A percentile compares a stretch with the other conserved stretches of the same genome.
These are phyloP conservation scores for Avena atlantica DNA, from an alignment of 176 grass and related monocot species.

Conservation along the genomic window DNA sequence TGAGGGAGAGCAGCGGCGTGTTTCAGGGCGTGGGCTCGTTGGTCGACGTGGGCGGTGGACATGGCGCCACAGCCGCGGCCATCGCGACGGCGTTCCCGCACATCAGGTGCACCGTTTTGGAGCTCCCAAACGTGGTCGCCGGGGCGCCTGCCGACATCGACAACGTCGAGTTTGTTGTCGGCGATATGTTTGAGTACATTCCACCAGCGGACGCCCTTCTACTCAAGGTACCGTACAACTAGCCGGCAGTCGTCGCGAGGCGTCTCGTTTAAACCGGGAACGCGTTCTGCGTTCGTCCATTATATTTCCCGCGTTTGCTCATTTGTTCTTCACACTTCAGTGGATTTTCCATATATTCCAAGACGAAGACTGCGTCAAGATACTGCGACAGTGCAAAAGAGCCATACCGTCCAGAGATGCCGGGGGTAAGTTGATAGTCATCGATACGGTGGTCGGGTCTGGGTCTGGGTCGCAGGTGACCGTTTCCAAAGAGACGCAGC, in stretches of 20 bases:
- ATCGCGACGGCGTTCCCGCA: not conserved
- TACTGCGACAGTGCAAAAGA: not conserved
- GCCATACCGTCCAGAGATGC: not conserved
- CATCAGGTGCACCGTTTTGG: not conserved
- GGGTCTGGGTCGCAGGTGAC: not conserved
- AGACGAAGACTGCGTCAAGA: not conserved
- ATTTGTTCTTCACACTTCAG: not conserved
- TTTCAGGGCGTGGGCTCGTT: not conserved
- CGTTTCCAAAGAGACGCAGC: not conserved
- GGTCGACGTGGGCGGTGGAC: not conserved
- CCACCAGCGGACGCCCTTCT: too few species aligned
- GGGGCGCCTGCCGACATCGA: not conserved
- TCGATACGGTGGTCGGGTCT: not conserved
- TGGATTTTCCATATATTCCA: not conserved
- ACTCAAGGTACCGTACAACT: not conserved
- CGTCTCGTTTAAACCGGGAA: too few species aligned
- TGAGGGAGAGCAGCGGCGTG: not conserved
- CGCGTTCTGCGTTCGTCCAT: too few species aligned
- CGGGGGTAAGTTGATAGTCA: not conserved
- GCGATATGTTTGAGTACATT: too few species aligned
- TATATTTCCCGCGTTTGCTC: not conserved
- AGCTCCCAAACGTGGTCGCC: not conserved
- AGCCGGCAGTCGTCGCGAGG: not conserved
- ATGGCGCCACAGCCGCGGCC: not conserved
- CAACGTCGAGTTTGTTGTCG: too few species aligned